phyloP scores from a whole-genome alignment of 1,284 basidiomycete species.

The Quambalaria eucalypti region DNA sequence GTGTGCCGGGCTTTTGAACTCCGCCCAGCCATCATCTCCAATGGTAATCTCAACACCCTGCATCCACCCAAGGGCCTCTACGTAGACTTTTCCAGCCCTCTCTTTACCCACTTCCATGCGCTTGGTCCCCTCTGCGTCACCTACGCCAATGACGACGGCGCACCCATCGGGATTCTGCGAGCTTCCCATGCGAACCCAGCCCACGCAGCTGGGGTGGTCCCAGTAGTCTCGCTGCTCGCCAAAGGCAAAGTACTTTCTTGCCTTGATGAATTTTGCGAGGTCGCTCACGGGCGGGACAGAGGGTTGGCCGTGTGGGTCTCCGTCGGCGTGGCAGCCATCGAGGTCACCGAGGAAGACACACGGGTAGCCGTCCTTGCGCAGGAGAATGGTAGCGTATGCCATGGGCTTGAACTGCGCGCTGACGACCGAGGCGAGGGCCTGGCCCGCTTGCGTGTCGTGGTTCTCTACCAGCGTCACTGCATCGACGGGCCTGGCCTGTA shows the following conservation, averaged over 20 bases:
- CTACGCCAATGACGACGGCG: constrained; percentile 33
- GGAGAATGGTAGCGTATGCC: constrained; percentile 73
- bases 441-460: constrained; percentile 50
- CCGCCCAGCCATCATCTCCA: constrained; percentile 30
- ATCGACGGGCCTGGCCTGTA: constrained; percentile 54
- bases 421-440: constrained; percentile 54
- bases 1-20: constrained; percentile 19
- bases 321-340: constrained; percentile 51
- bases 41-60: constrained; percentile 18
- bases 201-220: constrained; percentile 28
- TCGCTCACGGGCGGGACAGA: constrained; percentile 10
- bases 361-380: constrained; percentile 76
- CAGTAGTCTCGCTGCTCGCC: constrained; percentile 50
- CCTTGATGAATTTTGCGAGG: constrained; percentile 52
- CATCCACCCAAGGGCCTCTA: constrained; percentile 31
- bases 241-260: constrained; percentile 54
- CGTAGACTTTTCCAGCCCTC: constrained; percentile 21
- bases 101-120: constrained; percentile 28
- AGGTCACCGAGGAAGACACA: constrained; percentile 89
- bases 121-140: constrained; percentile 21
- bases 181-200: constrained; percentile 24
- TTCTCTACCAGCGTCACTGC: constrained; percentile 57
- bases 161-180: constrained; percentile 17
- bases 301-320: constrained; percentile 48
- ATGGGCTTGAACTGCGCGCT: constrained; percentile 55